These are phyloP conservation scores for Syncephalis fuscata DNA, from an alignment of 371 early-diverging fungal genomes.

Conservation along the genomic window DNA sequence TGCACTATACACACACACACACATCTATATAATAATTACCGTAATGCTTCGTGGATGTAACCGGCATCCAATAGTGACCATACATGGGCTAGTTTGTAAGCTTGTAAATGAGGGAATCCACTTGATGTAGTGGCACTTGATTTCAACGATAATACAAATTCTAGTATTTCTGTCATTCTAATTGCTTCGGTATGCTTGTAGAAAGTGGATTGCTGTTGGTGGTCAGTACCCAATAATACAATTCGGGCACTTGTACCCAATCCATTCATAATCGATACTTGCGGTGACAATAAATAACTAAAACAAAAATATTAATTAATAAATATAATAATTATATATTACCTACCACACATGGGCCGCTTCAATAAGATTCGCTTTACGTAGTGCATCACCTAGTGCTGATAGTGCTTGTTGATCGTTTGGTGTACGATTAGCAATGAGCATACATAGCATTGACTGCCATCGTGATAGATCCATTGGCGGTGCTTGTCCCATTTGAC, in stretches of 20 bases:
- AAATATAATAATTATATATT: too few relatives aligned
- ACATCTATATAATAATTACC: too few relatives aligned
- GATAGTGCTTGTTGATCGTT: constrained; percentile 53
- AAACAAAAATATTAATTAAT: too few relatives aligned
- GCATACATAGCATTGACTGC: constrained; percentile 50
- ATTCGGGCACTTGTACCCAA: neutral
- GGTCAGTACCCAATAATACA: constrained; percentile 16
- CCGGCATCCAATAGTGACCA: constrained; percentile 71
- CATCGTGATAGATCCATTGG: constrained; percentile 18
- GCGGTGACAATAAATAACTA: constrained; percentile 19
- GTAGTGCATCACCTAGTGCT: constrained; percentile 60
- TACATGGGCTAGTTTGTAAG: constrained; percentile 71
- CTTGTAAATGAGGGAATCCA: constrained; percentile 69
- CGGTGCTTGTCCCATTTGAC: constrained; percentile 7
- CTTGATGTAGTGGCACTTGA: constrained; percentile 19
- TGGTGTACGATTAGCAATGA: constrained; percentile 70
- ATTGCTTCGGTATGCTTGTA: constrained; percentile 19
- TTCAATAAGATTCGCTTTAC: constrained; percentile 30
- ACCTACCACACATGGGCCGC: constrained; percentile 60
- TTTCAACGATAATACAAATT: constrained; percentile 44
- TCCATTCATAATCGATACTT: constrained; percentile 3
- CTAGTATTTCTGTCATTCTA: constrained; percentile 61
- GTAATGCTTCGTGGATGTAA: constrained; percentile 39
- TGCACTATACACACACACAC: too few relatives aligned
- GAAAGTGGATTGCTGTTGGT: constrained; percentile 29